Base-by-base conservation (phyloP, 306 rosid species). In the Mimosa pudica region DNA sequence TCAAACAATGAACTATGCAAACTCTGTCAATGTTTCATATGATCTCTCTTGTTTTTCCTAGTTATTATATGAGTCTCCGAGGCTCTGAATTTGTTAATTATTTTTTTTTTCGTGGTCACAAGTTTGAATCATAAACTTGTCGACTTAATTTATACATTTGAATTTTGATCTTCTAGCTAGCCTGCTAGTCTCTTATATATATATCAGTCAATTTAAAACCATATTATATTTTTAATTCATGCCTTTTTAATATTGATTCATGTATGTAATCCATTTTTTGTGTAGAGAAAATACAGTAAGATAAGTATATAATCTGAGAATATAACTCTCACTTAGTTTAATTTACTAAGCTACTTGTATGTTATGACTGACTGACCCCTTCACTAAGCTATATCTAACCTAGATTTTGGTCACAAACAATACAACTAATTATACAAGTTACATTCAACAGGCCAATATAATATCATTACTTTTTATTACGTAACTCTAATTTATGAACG, bases 51-150 rank as follows among this genome's bases (percentile, higher is more conserved):
- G 7, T 61, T 61, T 30, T 30, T 33, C 83, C 36, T 49, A 51
- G 24, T 64, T 54, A 14, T 38, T 54, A 14, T 54, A 14, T 18
- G 38, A 61, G 70, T 68, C 63, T 48, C 41, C 8, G 10, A 16
- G 12, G 46, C 51, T 80, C 64, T 47, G 57, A 35, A 46, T 63
- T 60, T 32, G 16, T 57, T 36, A 67, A 67, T 41, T 6, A 24
- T 11, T 0, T 62, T 5, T 11, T 16, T 16, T 45, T 48, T 66
- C 48, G 17, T 20, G 0, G 65, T 54, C 35, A 41, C 4, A 35
- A 30, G 71, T 76, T 55, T 45, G 79, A 84, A 80, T 38, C 5
- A 38, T 42, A 51, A 68, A 18, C 54, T 52, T 76, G 67, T 80
- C 82, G 76, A 84, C 69, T 65, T 72, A 66, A 58, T 57, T n/a